Evolutionary conservation across 352 stramenopile species (phyloP), one percentile per base, ranked within the genome.

Genomic region (Phytophthora citricola): DNA sequence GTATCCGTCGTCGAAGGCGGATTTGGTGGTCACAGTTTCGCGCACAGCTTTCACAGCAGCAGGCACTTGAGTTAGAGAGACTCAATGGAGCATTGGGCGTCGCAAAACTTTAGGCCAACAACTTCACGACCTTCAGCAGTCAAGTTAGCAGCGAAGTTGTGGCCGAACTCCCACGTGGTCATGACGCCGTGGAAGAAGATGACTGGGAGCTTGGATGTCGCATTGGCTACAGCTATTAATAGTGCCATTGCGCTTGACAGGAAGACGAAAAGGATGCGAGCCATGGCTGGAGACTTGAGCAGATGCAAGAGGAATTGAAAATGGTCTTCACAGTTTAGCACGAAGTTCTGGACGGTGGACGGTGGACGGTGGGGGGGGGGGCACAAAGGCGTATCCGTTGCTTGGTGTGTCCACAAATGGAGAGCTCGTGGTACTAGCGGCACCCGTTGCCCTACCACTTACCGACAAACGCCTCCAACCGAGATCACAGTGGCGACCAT

Each of bases 1-100:
- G 9, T 58, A 58, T 10, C 50, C 50, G 15, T 58, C 36, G 6
- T 58, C 36, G 34, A 58, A 58, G 26, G 34, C 34, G 5, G 36
- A 47, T 15, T 47, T 47, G 12, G 47, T 58, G 31, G 34, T 3
- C 22, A 58, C 36, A 12, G 22, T 5, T 2, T 6, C 12, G 9
- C 50, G 36, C 1, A 58, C 36, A 11, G 34, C 34, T 15, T 36
- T 47, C 11, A 47, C 24, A 15, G 50, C 50, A 8, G 15, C 5
- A 11, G 50, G 50, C 0, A 46, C 26, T 22, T 58, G 50, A 14
- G 14, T 47, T 7, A 47, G 2, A 58, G 22, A 3, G 50, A 47
- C 14, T 48, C 22, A 11, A 58, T 39, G 12, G 50, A 48, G 36
- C 36, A 47, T 14, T 58, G 34, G n/a, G 5, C 15, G 2, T 34